Conservation (phyloP, 768 basidiomycete species). For the Lyophyllum semitale region DNA sequence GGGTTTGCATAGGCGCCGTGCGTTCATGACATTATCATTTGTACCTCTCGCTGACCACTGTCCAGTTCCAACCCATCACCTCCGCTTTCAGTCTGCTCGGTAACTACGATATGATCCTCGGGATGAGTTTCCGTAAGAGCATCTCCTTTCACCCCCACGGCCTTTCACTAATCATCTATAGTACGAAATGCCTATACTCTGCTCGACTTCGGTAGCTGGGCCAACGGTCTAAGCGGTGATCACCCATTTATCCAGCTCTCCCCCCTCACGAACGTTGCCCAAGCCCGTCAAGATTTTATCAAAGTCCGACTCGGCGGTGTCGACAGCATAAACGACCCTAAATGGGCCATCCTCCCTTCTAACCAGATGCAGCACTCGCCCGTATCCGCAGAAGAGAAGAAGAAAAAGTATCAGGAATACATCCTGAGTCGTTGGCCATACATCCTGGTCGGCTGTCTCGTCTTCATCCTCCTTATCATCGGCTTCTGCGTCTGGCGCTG, state of each 20-base stretch:
- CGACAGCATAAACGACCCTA: slow-evolving; percentile 54
- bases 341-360: slow-evolving; percentile 62
- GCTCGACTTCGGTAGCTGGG: slow-evolving; percentile 72
- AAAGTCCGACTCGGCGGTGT: slow-evolving; percentile 58
- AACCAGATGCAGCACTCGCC: slow-evolving; percentile 64
- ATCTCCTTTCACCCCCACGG: neutral
- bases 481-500: slow-evolving; percentile 61
- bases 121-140: slow-evolving; percentile 73
- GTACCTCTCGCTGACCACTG: slow-evolving; percentile 6
- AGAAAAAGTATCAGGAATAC: slow-evolving; percentile 63
- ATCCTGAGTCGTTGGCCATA: slow-evolving; percentile 75
- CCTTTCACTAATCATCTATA: slow-evolving; percentile 25
- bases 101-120: slow-evolving; percentile 81
- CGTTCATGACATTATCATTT: slow-evolving; percentile 20
- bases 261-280: slow-evolving; percentile 51
- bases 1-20: slow-evolving; percentile 70
- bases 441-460: slow-evolving; percentile 62
- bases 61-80: slow-evolving; percentile 81
- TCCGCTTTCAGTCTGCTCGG: slow-evolving; percentile 77
- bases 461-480: slow-evolving; percentile 44
- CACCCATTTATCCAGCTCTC: slow-evolving; percentile 74
- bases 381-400: slow-evolving; percentile 63
- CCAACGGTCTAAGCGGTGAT: slow-evolving; percentile 45
- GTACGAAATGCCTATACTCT: slow-evolving; percentile 79
- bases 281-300: slow-evolving; percentile 70